These are phyloP conservation scores for Pseudocercospora crystallina DNA, from an alignment of 2,329 filamentous ascomycete genomes.

Conservation along the genomic window DNA sequence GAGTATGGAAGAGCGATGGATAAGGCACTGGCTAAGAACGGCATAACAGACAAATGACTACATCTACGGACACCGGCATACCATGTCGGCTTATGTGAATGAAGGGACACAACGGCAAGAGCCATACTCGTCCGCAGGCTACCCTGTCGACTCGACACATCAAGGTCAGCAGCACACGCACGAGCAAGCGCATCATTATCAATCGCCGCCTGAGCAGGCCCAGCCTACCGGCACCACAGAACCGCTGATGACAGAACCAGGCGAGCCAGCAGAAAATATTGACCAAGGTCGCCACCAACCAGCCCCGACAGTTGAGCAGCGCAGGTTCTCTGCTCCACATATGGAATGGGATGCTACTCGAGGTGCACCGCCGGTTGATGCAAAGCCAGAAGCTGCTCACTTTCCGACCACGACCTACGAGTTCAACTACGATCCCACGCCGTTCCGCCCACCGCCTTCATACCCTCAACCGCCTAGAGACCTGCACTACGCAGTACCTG, in stretches of 20 bases:
- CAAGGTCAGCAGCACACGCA: conserved; percentile 2
- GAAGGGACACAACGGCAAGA: conserved; percentile 7
- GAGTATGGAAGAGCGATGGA: background rate
- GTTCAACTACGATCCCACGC: conserved; percentile 74
- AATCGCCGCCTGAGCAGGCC: conserved; percentile 9
- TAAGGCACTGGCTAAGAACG: conserved; percentile 13
- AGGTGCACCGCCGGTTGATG: conserved; percentile 60
- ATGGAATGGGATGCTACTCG: conserved; percentile 63
- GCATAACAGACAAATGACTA: conserved; percentile 17
- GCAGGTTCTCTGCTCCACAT: conserved; percentile 57
- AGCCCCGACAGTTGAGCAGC: conserved; percentile 47
- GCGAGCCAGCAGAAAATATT: conserved; percentile 45
- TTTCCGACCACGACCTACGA: conserved; percentile 76
- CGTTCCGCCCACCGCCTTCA: conserved; percentile 72
- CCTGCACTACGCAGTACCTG: conserved; percentile 84
- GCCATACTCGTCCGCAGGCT: conserved; percentile 27
- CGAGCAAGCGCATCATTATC: conserved; percentile 1
- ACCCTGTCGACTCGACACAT: conserved; percentile 24
- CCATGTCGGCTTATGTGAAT: conserved; percentile 9
- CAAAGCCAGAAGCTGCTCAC: conserved; percentile 80
- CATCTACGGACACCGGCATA: conserved; percentile 17
- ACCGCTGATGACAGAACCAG: conserved; percentile 43
- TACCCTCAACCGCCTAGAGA: conserved; percentile 82
- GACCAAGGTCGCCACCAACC: conserved; percentile 45
- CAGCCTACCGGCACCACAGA: conserved; percentile 13